These are phyloP conservation scores for Buddleja alternifolia DNA, from an alignment of 257 asterid genomes.

Conservation along the genomic window DNA sequence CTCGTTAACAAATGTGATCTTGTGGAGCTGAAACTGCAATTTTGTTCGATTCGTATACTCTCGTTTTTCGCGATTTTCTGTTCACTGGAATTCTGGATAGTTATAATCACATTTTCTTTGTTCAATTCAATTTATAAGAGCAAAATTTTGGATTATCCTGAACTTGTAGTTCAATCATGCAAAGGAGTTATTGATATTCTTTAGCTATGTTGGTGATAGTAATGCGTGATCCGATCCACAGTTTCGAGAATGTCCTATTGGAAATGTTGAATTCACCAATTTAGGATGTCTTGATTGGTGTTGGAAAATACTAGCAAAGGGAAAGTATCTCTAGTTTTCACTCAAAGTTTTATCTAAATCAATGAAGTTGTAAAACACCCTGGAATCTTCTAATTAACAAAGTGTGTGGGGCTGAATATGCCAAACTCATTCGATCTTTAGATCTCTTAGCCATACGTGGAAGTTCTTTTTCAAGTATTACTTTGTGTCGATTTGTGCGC, in stretches of 20 bases:
- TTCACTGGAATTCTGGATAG: background rate
- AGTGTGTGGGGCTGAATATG: background rate
- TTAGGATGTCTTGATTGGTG: background rate
- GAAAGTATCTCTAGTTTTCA: background rate
- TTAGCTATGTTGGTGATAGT: background rate
- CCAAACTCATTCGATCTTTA: background rate
- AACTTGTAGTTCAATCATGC: background rate
- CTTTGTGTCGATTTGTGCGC: background rate
- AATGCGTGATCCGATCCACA: background rate
- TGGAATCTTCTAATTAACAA: background rate
- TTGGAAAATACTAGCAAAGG: background rate
- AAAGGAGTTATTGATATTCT: background rate
- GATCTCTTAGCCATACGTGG: background rate
- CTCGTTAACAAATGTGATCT: background rate
- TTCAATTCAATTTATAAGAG: background rate
- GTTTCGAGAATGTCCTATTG: background rate
- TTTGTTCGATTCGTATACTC: background rate
- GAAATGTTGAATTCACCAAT: background rate
- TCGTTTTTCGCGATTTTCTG: background rate
- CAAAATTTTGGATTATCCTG: background rate
- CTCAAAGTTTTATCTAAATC: too few species aligned
- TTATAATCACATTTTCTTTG: background rate
- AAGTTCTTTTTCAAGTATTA: background rate
- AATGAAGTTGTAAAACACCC: background rate
- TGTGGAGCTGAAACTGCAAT: slow-evolving; percentile 3